Conservation (phyloP, 2,329 filamentous ascomycete species). For the Cladosporium sp. region DNA sequence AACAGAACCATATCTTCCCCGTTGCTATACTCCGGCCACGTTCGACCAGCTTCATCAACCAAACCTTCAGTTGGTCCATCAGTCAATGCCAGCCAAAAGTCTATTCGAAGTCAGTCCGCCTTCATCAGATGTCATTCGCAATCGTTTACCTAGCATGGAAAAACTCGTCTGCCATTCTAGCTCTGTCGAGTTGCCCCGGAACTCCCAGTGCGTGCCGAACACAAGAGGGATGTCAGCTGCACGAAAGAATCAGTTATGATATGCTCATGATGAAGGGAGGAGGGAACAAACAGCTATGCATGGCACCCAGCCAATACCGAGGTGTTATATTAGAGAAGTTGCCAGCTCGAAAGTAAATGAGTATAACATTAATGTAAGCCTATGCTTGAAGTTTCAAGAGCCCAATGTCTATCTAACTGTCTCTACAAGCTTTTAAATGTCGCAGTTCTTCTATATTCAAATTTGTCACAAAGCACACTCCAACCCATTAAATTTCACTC, state of each 20-base stretch:
- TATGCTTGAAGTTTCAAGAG: too few relatives aligned
- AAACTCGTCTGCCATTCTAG: slow-evolving; percentile 26
- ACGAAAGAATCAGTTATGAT: too few relatives aligned
- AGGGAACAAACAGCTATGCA: slow-evolving; percentile 26
- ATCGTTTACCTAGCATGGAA: slow-evolving; percentile 32
- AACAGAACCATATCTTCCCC: slow-evolving; percentile 1
- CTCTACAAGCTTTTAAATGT: too few relatives aligned
- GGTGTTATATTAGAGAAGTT: slow-evolving; percentile 38
- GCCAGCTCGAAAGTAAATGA: too few relatives aligned
- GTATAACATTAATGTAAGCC: too few relatives aligned
- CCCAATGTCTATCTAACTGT: too few relatives aligned
- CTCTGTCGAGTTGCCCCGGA: slow-evolving; percentile 18
- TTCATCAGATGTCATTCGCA: neutral
- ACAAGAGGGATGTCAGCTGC: slow-evolving; percentile 33
- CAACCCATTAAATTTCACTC: too few relatives aligned
- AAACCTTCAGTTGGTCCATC: neutral
- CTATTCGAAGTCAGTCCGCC: neutral
- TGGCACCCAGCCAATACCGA: slow-evolving; percentile 37
- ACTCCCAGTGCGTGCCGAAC: slow-evolving; percentile 35
- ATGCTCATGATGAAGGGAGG: neutral
- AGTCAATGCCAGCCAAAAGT: slow-evolving; percentile 1
- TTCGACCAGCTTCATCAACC: neutral
- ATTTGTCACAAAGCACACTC: too few relatives aligned
- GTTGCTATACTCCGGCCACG: slow-evolving; percentile 1
- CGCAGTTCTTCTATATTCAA: too few relatives aligned